Evolutionary conservation across 129 eudicot genomes (phyloP).

Genomic region (Tagetes patula): DNA sequence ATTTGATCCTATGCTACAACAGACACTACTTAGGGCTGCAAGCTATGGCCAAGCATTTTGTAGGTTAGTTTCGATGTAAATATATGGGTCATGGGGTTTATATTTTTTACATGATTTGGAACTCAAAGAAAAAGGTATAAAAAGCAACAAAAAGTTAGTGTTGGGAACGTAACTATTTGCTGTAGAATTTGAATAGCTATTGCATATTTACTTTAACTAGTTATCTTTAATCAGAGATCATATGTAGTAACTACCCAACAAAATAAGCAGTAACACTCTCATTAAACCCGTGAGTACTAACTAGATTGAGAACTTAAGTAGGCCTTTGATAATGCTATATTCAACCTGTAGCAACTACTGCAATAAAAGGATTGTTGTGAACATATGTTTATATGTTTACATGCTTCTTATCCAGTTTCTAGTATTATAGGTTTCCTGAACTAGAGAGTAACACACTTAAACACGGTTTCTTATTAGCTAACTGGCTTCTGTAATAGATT

Average conservation of each 20-base stretch:
- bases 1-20: slow-evolving; percentile 72
- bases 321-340: slow-evolving; percentile 6
- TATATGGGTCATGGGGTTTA: slow-evolving; percentile 2
- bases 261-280: not conserved
- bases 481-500: slow-evolving; percentile 18
- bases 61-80: slow-evolving; percentile 56
- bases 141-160: slow-evolving; percentile 13
- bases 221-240: not conserved
- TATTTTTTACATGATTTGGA: slow-evolving; percentile 2
- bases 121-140: slow-evolving; percentile 8
- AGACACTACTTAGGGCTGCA: slow-evolving; percentile 87
- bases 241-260: slow-evolving; percentile 10
- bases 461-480: not conserved
- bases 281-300: not conserved
- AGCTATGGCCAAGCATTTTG: slow-evolving; percentile 99
- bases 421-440: slow-evolving; percentile 11
- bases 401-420: slow-evolving; percentile 8
- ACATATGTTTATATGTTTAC: slow-evolving; percentile 7
- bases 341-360: not conserved
- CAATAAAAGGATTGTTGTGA: not conserved
- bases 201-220: not conserved
- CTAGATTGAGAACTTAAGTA: slow-evolving; percentile 14
- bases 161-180: not conserved
- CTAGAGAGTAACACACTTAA: slow-evolving; percentile 11
- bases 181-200: not conserved